Conservation (phyloP, 805 yeast species). For the Kuraishia molischiana region DNA sequence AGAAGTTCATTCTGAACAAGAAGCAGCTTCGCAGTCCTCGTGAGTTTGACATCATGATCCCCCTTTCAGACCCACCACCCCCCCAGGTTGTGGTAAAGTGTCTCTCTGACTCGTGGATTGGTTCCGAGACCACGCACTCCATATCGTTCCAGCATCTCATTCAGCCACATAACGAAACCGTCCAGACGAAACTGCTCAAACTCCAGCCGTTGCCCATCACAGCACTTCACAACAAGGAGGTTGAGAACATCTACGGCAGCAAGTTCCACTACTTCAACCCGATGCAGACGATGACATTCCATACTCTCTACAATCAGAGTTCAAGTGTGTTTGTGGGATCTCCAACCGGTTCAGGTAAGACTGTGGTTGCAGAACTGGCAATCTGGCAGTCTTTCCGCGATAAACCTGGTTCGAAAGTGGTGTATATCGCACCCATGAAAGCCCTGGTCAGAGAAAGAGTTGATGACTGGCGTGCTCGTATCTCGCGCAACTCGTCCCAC, state of each 20-base stretch:
- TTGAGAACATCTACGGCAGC: constrained; percentile 58
- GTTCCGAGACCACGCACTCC: constrained; percentile 65
- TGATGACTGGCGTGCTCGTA: constrained; percentile 62
- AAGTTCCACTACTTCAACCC: constrained; percentile 89
- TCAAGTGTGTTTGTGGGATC: constrained; percentile 88
- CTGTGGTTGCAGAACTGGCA: constrained; percentile 93
- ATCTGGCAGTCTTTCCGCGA: constrained; percentile 92
- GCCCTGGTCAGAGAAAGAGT: constrained; percentile 79
- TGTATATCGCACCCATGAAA: constrained; percentile 85
- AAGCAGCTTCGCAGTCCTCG: constrained; percentile 41
- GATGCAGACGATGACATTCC: constrained; percentile 97
- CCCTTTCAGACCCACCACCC: constrained; percentile 82
- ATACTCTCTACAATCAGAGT: constrained; percentile 71
- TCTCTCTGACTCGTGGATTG: constrained; percentile 83
- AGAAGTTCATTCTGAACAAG: constrained; percentile 61
- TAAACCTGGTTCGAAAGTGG: constrained; percentile 71
- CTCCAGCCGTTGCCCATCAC: constrained; percentile 80
- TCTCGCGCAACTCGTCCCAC: constrained; percentile 33
- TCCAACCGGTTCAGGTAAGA: constrained; percentile 98
- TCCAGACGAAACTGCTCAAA: constrained; percentile 70
- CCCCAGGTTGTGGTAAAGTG: constrained; percentile 76
- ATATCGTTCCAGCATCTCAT: constrained; percentile 87
- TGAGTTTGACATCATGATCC: constrained; percentile 87
- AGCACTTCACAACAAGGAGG: constrained; percentile 59
- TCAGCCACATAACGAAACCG: constrained; percentile 78